Percentiles rank a stretch among this genome's conserved stretches.
Conservation (phyloP, 805 yeast species). For the Kluyveromyces starmeri region DNA sequence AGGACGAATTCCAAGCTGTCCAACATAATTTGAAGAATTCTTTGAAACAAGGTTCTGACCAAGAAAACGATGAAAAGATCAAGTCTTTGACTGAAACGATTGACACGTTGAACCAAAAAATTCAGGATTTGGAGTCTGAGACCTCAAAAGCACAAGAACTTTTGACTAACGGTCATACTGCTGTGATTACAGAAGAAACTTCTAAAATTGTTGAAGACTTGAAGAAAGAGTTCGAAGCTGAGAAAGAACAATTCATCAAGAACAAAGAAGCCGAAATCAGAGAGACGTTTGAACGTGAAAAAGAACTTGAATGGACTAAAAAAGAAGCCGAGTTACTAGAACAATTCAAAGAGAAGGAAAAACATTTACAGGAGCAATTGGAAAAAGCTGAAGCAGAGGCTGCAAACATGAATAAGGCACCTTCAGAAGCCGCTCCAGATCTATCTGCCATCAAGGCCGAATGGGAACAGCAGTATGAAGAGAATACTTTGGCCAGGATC, state of each 20-base stretch:
- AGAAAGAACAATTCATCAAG: slow-evolving; percentile 15
- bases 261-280: slow-evolving; percentile 16
- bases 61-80: slow-evolving; percentile 5
- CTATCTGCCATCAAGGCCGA: slow-evolving; percentile 21
- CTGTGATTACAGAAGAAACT: slow-evolving; percentile 29
- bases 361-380: neutral
- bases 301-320: slow-evolving; percentile 9
- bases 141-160: slow-evolving; percentile 14
- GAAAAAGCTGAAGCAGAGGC: neutral
- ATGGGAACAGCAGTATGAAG: slow-evolving; percentile 32
- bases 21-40: slow-evolving; percentile 15
- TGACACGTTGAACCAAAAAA: slow-evolving; percentile 18
- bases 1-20: slow-evolving; percentile 15
- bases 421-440: slow-evolving; percentile 5
- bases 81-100: slow-evolving; percentile 12
- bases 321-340: slow-evolving; percentile 17
- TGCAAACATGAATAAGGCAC: slow-evolving; percentile 10
- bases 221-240: slow-evolving; percentile 21
- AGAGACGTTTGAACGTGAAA: slow-evolving; percentile 20
- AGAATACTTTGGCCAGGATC: slow-evolving; percentile 22
- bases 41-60: slow-evolving; percentile 11
- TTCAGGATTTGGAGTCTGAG: slow-evolving; percentile 16
- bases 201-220: slow-evolving; percentile 23
- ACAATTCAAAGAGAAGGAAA: slow-evolving; percentile 16
- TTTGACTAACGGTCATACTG: slow-evolving; percentile 30